phyloP scores from a whole-genome alignment of 768 basidiomycete species.

The Leucosporidium yakuticum region DNA sequence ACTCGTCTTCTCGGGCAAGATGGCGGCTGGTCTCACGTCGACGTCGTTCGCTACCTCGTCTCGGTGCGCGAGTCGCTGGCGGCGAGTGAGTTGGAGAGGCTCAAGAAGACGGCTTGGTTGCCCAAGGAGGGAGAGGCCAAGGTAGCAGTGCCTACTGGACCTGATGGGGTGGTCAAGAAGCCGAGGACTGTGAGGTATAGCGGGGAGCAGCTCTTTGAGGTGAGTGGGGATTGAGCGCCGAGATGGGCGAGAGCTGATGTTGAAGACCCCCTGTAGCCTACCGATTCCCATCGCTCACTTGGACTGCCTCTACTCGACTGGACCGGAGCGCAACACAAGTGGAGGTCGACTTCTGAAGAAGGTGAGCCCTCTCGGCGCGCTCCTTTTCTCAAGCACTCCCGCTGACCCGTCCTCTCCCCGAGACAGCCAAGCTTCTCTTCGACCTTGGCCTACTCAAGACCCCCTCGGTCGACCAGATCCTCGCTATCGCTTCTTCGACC shows the following conservation, averaged over 20 bases:
- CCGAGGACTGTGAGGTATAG: constrained; percentile 52
- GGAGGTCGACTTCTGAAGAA: constrained; percentile 78
- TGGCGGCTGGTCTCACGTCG: constrained; percentile 47
- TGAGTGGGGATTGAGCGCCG: constrained; percentile 50
- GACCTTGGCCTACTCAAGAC: constrained; percentile 51
- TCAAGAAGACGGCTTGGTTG: constrained; percentile 68
- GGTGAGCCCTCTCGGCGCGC: constrained; percentile 54
- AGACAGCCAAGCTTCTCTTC: constrained; percentile 70
- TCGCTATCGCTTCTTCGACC: constrained; percentile 58
- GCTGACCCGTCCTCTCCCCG: background rate
- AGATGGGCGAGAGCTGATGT: constrained; percentile 41
- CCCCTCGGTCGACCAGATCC: constrained; percentile 61
- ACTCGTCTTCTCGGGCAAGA: constrained; percentile 51
- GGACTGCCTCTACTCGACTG: constrained; percentile 81
- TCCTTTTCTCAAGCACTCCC: background rate
- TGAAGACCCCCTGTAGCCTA: constrained; percentile 46
- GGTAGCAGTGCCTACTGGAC: constrained; percentile 48
- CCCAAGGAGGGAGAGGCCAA: constrained; percentile 42
- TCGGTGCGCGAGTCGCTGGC: constrained; percentile 64
- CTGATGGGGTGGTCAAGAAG: constrained; percentile 19
- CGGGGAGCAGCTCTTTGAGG: constrained; percentile 73
- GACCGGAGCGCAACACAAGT: constrained; percentile 62
- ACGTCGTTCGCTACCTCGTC: constrained; percentile 80
- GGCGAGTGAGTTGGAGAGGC: constrained; percentile 54
- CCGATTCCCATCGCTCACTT: constrained; percentile 62